Conservation (phyloP, 139 green algal species). For the Axilococcus clingmanii region DNA sequence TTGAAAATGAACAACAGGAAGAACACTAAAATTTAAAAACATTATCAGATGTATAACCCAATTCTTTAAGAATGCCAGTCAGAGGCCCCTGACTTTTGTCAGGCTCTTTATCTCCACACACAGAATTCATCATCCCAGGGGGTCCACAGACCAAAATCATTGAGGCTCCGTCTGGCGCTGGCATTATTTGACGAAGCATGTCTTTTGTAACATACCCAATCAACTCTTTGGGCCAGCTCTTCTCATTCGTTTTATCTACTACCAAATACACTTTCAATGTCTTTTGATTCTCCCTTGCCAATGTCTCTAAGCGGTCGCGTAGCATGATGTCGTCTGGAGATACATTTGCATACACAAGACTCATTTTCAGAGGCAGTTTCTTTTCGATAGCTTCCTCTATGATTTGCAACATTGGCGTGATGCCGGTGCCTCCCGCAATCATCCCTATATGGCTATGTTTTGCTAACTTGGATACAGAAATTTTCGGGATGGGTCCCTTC, state of each 20-base stretch:
- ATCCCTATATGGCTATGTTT: conserved; percentile 58
- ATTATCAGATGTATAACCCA: conserved; percentile 53
- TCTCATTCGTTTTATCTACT: conserved; percentile 36
- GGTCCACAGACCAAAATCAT: conserved; percentile 65
- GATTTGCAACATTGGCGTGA: conserved; percentile 65
- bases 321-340: conserved; percentile 57
- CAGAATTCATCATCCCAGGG: conserved; percentile 48
- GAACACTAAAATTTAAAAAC: conserved; percentile 24
- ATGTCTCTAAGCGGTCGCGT: conserved; percentile 40
- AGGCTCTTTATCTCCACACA: conserved; percentile 35
- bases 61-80: conserved; percentile 52
- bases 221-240: conserved; percentile 20
- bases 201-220: conserved; percentile 28
- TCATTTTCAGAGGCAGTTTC: conserved; percentile 38
- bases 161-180: conserved; percentile 34
- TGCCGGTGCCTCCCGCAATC: conserved; percentile 56
- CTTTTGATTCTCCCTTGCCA: conserved; percentile 39
- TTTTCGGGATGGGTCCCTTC: conserved; percentile 60
- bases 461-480: conserved; percentile 62
- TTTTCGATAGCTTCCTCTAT: conserved; percentile 48
- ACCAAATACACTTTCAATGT: conserved; percentile 53
- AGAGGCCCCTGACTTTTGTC: conserved; percentile 49
- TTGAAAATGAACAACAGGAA: conserved; percentile 4
- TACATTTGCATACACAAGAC: conserved; percentile 56
- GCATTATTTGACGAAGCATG: conserved; percentile 42